Evolutionary conservation across 2,329 filamentous ascomycete genomes (phyloP), one percentile per base, ranked within the genome.

Genomic region (Colletotrichum tanaceti): DNA sequence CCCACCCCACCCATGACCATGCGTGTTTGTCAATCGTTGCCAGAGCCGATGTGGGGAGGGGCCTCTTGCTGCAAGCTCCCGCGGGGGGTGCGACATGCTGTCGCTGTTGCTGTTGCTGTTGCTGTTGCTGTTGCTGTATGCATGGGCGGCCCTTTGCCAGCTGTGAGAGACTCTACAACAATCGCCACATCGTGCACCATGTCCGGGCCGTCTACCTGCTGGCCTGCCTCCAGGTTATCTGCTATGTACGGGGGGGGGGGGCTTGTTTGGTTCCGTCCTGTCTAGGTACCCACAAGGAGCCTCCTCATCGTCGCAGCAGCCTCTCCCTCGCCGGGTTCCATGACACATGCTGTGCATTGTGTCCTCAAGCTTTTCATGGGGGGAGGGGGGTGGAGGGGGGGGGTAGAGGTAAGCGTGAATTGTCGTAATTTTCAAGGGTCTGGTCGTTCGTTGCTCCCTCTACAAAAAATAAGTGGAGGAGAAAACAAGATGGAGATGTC

Each of bases 361-460:
- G 57, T 28, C 57, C 44, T 38, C 57, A 59, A 59, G 44, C 55
- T 39, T 39, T 4, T 7, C n/a, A 49, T n/a, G 44, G 39, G 49
- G 49, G 53, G 7, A n/a, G n/a, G 9, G 59, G 20, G 35, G 43
- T 9, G 52, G 28, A n/a, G 10, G 24, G n/a, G 20, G 47, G 5
- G 52, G 11, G 41, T 47, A 22, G 52, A 28, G 7, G 53, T 32
- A 38, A 39, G 39, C 16, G 32, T 59, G 55, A 43, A 49, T 60
- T 59, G 43, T 59, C 47, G 61, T 38, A 65, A 59, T 59, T 44
- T 58, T 46, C 18, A 63, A 32, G n/a, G 50, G n/a, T 57, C 55
- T 32, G 20, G 47, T 41, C 28, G 49, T 52, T 52, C 49, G 28
- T 52, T 52, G 28, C 49, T 32, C 10, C 7, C 49, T 52, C 28